These are phyloP conservation scores for Ceratocystis cacaofunesta DNA, from an alignment of 2,329 filamentous ascomycete genomes.

Conservation along the genomic window DNA sequence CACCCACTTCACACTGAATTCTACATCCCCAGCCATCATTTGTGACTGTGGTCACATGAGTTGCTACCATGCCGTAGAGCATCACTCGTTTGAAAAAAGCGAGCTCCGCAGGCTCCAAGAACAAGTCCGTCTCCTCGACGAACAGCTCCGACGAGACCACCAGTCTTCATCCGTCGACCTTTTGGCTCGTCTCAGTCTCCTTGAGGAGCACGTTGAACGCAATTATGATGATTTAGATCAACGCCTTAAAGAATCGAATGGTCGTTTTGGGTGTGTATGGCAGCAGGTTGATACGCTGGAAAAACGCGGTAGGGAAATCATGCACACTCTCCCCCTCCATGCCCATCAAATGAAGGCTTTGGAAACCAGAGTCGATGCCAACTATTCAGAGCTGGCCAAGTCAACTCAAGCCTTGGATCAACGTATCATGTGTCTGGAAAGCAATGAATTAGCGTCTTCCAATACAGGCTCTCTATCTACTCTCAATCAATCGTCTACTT, in stretches of 20 bases:
- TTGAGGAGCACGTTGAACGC: slow-evolving; percentile 41
- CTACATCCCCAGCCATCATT: slow-evolving; percentile 36
- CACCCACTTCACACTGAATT: slow-evolving; percentile 41
- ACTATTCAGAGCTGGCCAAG: slow-evolving; percentile 33
- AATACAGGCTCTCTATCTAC: background rate
- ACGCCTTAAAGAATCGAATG: slow-evolving; percentile 40
- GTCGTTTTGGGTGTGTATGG: slow-evolving; percentile 41
- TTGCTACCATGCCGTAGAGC: slow-evolving; percentile 41
- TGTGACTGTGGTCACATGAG: slow-evolving; percentile 47
- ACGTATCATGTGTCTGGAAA: slow-evolving; percentile 35
- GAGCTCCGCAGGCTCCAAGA: slow-evolving; percentile 36
- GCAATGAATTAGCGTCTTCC: slow-evolving; percentile 12
- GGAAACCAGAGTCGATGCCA: slow-evolving; percentile 19
- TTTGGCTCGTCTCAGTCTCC: slow-evolving; percentile 32
- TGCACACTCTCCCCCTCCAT: slow-evolving; percentile 15
- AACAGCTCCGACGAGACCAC: slow-evolving; percentile 27
- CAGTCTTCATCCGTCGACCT: slow-evolving; percentile 28
- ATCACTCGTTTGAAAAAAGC: slow-evolving; percentile 30
- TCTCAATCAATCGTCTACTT: background rate
- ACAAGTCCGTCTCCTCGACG: slow-evolving; percentile 32
- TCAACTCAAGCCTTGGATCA: slow-evolving; percentile 39
- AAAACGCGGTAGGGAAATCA: slow-evolving; percentile 20
- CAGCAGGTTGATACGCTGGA: slow-evolving; percentile 34
- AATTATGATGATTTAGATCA: slow-evolving; percentile 35
- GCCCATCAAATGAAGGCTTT: slow-evolving; percentile 10